Base-by-base conservation (phyloP, 2,329 filamentous ascomycete genomes). In the Capronia americana region DNA sequence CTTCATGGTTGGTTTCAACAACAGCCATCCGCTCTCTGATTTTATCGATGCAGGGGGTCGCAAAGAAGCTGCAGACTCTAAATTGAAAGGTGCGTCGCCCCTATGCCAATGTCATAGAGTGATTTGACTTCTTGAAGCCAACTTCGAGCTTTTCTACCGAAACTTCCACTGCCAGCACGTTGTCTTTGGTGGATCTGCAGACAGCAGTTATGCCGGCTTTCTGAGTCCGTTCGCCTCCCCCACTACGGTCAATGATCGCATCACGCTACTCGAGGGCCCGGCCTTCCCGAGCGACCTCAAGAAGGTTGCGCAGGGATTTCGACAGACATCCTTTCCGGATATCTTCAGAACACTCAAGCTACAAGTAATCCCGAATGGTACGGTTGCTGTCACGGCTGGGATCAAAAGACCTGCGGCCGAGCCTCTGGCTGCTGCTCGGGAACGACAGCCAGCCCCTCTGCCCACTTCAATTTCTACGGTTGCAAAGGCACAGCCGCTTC, bases 301-400 rank as follows among this genome's bases (percentile, higher is more conserved):
- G 38, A 71, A 73, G 41, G 63, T 72, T 57, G 53, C 68, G 12
- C 62, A 67, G 48, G 65, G 66, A 8, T 72, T 72, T 55, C 57
- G 44, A 12, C 60, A 61, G 28, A 79, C 80, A 41, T 84, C 81
- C 67, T 84, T 88, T 69, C 75, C 79, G 4, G 75, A 79, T 38
- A 71, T 88, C 24, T 87, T 88, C 72, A 83, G 85, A 48, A 77
- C 81, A n/a, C 76, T 79, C 32, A 86, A 86, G 72, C 78, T 85
- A 70, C 74, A 75, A 41, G 70, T 77, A 14, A 72, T 73, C 48
- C 63, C 67, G 11, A 64, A 64, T 30, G 63, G 68, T 23, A 46
- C 24, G 10, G 48, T 46, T 20, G 24, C 32, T 17, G 24, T 54
- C 32, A 56, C 50, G 11, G 57, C 63, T 57, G 58, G 66, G 60